Base-by-base conservation (phyloP, 2,329 filamentous ascomycete species). In the Penicillium oxalicum region DNA sequence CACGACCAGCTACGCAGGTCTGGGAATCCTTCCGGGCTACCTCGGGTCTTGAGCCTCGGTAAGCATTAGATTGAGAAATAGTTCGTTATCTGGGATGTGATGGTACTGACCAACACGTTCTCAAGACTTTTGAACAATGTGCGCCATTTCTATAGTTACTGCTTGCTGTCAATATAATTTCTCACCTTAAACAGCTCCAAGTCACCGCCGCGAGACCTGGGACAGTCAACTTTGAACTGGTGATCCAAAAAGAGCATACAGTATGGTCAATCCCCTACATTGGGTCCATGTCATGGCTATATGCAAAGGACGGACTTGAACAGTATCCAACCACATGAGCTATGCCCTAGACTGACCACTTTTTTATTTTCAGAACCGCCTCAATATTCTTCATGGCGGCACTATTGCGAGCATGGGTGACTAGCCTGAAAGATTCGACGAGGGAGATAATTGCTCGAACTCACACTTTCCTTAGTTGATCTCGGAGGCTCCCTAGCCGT, bases 31-130 rank as follows among this genome's bases (percentile, higher is more conserved):
- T 96, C 69, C 82, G 87, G 73, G 80, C 81, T 57, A 87, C 88
- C 55, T 95, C 90, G 4, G 91, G 91, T 5, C 73, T 97, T 18
- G 91, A 96, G 69, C 89, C 89, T 66, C 87, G 87, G 91, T 95
- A 74, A 59, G 69, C 37, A 40, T n/a, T 36, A 33, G 11, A 32
- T 11, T 32, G 29, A 32, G 29, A 7, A 8, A 32, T 32, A 8
- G 3, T 8, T 11, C 11, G 29, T 32, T 11, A 32, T 32, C 8
- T 8, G 7, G 29, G 29, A 12, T 26, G 8, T 27, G 36, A 25
- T 25, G 13, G 26, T 24, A n/a, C 34, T 39, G 24, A 47, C 33
- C 12, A 13, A 32, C 8, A 5, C 35, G 3, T 42, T n/a, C 9
- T 3, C 13, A 34, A 68, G 66, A 1, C 58, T 69, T 9, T 44